Evolutionary conservation across 371 early-diverging fungal genomes (phyloP), one percentile per base, ranked within the genome.

Genomic region (Mycotypha africana): DNA sequence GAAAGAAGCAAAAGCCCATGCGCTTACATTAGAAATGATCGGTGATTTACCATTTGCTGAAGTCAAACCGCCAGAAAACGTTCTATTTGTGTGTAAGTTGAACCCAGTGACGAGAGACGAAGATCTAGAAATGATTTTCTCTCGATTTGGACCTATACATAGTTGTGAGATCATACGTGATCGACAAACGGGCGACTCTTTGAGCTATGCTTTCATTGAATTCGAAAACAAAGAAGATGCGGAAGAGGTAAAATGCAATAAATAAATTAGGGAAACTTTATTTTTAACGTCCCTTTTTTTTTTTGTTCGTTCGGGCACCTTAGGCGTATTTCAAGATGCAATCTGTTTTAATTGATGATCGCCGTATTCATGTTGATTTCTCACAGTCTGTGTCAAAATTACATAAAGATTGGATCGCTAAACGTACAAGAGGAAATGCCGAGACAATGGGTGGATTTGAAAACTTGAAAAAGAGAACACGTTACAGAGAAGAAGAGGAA

Each of bases 31-130:
- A 35, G 98, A 98, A 65, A 96, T 98, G 94, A 86, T 98, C 4
- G 98, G 98, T 0, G 98, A 98, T 62, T 62, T 97, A 22, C 97
- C 97, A 0, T 93, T 87, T 72, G 97, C 98, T 10, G 95, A 97
- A 51, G 84, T 97, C 28, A 89, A 88, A 51, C 97, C 97, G 4
- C 96, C 98, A 2, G 98, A 98, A 51, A 95, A 96, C 58, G 88
- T 96, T 0, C 53, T 98, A 4, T 98, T 98, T 76, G 93, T 98
- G 4, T 97, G 97, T 51, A 92, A 95, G 55, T 67, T 98, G 47
- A 96, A 98, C 60, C 92, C 95, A 0, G 81, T 89, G 0, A 98
- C 98, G 0, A 62, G 85, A 19, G 93, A 92, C 47, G 94, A 92
- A 47, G 97, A 97, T 61, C 63, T 98, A 54, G 86, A 91, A 56